Evolutionary conservation across 805 yeast species (phyloP), one percentile per base, ranked within the genome.

Genomic region (Candida nitratophila): DNA sequence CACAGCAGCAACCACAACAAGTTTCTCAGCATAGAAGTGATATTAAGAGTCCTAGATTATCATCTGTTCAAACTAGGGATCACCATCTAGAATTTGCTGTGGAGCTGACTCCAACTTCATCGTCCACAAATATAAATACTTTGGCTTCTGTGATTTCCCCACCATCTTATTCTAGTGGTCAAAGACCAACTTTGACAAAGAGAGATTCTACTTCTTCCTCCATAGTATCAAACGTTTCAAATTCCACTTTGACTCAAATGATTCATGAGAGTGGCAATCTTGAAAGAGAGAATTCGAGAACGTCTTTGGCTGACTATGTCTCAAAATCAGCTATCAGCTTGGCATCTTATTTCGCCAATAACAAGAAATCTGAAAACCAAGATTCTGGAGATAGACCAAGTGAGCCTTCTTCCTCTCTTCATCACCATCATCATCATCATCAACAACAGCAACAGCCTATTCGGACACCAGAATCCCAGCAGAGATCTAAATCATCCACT

Each of bases 241-340:
- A 16, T 17, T 15, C 22, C 4, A 27, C 37, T 14, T 24, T 33
- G n/a, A 34, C 37, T 29, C 32, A 29, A 29, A 4, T 29, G 14
- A 4, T 24, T 2, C 38, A 33, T 7, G 29, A 16, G 9, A 17
- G 19, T 7, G 16, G 16, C 15, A 21, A n/a, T 16, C 15, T 29
- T 6, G 3, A 24, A 39, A 27, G 27, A 17, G 22, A 30, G 6
- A 22, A 22, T n/a, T 39, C 41, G 15, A 17, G 60, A 57, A 6
- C 60, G 0, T 57, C 65, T 14, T 50, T 60, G 31, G 31, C 56
- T 1, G 57, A 57, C 37, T 35, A 65, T 44, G 60, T 67, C 16
- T 66, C 73, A 3, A 66, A 69, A 47, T 63, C 71, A 1, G 69
- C 71, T 2, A 44, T 67, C 35, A 66, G 68, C 29, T 49, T 70